phyloP scores from a whole-genome alignment of 1,284 basidiomycete genomes.

The Ustilago hordei region DNA sequence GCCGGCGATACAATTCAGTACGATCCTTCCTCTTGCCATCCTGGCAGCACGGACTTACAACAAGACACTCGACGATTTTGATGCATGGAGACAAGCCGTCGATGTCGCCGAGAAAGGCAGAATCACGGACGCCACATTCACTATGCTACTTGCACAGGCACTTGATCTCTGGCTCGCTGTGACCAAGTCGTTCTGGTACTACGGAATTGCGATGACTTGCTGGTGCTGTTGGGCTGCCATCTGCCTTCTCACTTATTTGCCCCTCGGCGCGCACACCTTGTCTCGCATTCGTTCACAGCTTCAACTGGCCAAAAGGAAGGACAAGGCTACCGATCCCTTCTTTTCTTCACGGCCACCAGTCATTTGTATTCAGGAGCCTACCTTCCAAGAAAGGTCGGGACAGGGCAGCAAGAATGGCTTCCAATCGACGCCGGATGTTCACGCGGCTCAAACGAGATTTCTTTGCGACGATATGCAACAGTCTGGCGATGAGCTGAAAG shows the following conservation, averaged over 20 bases:
- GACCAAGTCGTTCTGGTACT: constrained; percentile 29
- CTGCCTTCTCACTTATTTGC: constrained; percentile 9
- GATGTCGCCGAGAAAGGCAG: not conserved
- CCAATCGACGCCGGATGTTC: not conserved
- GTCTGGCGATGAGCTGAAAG: not conserved
- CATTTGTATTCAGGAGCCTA: not conserved
- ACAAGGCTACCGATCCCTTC: not conserved
- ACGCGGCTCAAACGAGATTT: not conserved
- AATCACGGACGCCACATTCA: not conserved
- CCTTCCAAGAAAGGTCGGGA: not conserved
- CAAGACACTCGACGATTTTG: constrained; percentile 3
- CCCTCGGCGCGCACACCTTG: constrained; percentile 32
- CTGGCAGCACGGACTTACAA: constrained; percentile 4
- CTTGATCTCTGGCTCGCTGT: constrained; percentile 24
- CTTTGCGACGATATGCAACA: not conserved
- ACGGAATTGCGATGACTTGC: constrained; percentile 14
- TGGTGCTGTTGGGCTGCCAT: constrained; percentile 29
- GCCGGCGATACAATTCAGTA: constrained; percentile 17
- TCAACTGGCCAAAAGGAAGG: constrained; percentile 3
- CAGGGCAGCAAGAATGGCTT: not conserved
- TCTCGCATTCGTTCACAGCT: constrained; percentile 22
- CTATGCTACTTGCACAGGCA: not conserved
- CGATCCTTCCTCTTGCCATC: constrained; percentile 16
- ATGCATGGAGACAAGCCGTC: constrained; percentile 9
- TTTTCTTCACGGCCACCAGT: not conserved